phyloP scores from a whole-genome alignment of 1,284 basidiomycete species.

The Mycosarcoma mackinlayi region DNA sequence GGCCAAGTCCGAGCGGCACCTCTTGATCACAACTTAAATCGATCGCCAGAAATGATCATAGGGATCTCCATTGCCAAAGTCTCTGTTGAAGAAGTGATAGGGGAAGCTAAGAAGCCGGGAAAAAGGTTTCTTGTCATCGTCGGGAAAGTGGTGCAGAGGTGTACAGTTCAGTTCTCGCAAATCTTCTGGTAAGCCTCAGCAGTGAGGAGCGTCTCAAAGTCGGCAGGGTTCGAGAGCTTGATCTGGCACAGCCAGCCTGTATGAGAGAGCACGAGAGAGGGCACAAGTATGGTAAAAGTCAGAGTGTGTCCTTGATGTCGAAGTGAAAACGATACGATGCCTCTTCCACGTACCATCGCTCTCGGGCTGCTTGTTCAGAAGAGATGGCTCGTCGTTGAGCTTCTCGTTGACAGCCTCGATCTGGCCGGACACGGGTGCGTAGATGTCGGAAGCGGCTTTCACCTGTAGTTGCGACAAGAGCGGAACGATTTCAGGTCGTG shows the following conservation, averaged over 20 bases:
- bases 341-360: constrained; percentile 76
- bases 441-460: constrained; percentile 97
- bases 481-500: not conserved
- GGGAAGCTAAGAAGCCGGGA: too few relatives aligned
- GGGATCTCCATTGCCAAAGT: not conserved
- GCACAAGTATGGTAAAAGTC: too few relatives aligned
- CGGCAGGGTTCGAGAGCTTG: constrained; percentile 79
- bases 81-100: constrained; percentile 26
- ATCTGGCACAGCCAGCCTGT: constrained; percentile 97
- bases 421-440: constrained; percentile 88
- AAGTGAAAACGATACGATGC: not conserved
- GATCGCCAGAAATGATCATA: too few relatives aligned
- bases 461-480: constrained; percentile 67
- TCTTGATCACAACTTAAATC: too few relatives aligned
- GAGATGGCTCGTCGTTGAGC: constrained; percentile 78
- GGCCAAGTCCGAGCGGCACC: too few relatives aligned
- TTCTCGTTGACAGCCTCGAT: constrained; percentile 82
- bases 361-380: constrained; percentile 91
- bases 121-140: too few relatives aligned
- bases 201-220: constrained; percentile 80
- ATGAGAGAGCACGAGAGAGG: too few relatives aligned
- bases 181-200: constrained; percentile 79
- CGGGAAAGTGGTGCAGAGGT: too few relatives aligned
- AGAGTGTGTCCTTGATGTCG: too few relatives aligned
- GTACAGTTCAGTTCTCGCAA: constrained; percentile 50